Percentiles rank a stretch among this genome's conserved stretches.
Conservation (phyloP, 2,329 filamentous ascomycete genomes). For the Onygenales sp. region DNA sequence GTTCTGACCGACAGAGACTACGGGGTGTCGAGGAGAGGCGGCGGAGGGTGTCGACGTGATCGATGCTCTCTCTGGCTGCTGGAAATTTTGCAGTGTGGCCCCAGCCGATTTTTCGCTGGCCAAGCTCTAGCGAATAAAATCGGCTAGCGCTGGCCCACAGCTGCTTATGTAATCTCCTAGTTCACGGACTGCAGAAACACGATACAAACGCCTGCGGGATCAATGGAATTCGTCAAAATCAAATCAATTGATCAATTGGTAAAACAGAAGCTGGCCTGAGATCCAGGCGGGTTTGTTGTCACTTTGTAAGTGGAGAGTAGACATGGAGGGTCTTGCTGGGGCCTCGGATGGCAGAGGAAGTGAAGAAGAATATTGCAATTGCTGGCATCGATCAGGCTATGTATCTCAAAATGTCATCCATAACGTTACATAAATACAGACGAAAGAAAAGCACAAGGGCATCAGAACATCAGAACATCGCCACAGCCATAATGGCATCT, state of each 20-base stretch:
- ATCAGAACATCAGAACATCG: not conserved
- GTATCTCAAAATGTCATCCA: too few relatives aligned
- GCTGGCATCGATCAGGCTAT: too few relatives aligned
- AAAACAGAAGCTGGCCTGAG: too few relatives aligned
- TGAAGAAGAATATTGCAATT: too few relatives aligned
- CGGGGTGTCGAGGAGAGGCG: not conserved
- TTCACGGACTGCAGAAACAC: not conserved
- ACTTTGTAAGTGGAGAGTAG: too few relatives aligned
- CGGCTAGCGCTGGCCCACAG: too few relatives aligned
- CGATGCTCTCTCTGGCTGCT: not conserved
- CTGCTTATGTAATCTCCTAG: not conserved
- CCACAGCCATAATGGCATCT: slow-evolving; percentile 3
- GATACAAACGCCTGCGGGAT: not conserved
- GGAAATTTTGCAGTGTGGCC: slow-evolving; percentile 3
- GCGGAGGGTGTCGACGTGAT: not conserved
- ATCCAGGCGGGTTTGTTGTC: too few relatives aligned
- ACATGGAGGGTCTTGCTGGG: too few relatives aligned
- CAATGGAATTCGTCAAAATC: too few relatives aligned
- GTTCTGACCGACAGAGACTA: not conserved
- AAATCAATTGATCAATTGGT: too few relatives aligned
- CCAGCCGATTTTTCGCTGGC: not conserved
- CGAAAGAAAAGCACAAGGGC: not conserved
- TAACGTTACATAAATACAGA: not conserved
- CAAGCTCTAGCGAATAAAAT: slow-evolving; percentile 3
- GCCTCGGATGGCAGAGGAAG: too few relatives aligned